These are phyloP conservation scores for Ensete glaucum DNA, from an alignment of 176 grass and related monocot genomes.

Conservation along the genomic window DNA sequence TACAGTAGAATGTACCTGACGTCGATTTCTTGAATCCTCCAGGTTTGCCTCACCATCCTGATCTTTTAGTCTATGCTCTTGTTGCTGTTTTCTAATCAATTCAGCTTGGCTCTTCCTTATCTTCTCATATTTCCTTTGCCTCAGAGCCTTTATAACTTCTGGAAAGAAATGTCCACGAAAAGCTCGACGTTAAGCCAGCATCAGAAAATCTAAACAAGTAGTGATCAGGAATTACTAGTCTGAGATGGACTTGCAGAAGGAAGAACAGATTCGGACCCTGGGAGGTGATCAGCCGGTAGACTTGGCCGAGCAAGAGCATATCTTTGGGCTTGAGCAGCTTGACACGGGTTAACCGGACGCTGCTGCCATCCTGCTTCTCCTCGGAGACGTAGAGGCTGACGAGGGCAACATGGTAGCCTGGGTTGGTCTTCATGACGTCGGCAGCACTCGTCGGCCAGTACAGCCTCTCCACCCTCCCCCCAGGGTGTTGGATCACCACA, in stretches of 20 bases:
- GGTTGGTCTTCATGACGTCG: constrained; percentile 80
- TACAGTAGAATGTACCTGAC: not conserved
- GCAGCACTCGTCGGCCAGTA: constrained; percentile 70
- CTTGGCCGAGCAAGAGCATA: constrained; percentile 70
- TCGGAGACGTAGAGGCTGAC: constrained; percentile 50
- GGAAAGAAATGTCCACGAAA: constrained; percentile 3
- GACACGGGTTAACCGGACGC: constrained; percentile 61
- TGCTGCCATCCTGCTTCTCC: constrained; percentile 10
- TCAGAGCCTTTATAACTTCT: constrained; percentile 91
- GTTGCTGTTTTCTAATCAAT: constrained; percentile 38
- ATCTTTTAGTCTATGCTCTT: constrained; percentile 20
- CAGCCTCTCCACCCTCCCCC: constrained; percentile 76
- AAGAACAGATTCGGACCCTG: constrained; percentile 42
- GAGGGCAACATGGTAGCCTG: constrained; percentile 83
- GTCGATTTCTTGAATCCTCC: not conserved
- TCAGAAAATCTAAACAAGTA: not conserved
- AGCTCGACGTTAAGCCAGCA: not conserved
- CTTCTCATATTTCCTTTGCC: constrained; percentile 72
- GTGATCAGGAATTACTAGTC: not conserved
- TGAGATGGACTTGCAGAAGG: too few relatives aligned
- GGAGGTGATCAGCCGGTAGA: constrained; percentile 86
- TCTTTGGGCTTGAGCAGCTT: constrained; percentile 97
- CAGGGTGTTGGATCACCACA: constrained; percentile 77
- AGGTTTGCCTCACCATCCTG: not conserved
- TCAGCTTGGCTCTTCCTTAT: constrained; percentile 38